Base-by-base conservation (phyloP, 345 rosid genomes). In the Angophora floribunda region DNA sequence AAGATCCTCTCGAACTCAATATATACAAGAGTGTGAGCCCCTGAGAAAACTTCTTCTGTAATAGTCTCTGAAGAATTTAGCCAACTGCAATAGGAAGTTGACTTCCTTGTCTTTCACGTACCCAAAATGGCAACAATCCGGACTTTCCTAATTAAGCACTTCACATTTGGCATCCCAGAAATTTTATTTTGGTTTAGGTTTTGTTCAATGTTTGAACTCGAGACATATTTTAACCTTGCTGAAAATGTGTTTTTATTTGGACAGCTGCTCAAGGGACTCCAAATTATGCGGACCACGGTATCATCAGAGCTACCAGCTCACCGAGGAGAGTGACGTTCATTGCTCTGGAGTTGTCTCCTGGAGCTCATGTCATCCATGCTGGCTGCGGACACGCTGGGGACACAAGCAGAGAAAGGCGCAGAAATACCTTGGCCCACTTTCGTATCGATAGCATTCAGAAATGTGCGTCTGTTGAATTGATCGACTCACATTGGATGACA, bases 91-190 rank as follows among this genome's bases (percentile, higher is more conserved):
- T 55, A 55, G 28, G 61, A 55, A 55, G 61, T 9, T 55, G 61
- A 9, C 61, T 55, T 55, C 28, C 28, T 55, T 55, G 61, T 55
- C 22, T 55, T 55, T 0, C 5, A 22, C 61, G 6, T 12, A 0
- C 61, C 61, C 61, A 55, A 55, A 22, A 55, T 0, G 28, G 28
- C 61, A 55, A 0, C 0, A 55, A 0, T 55, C 28, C 1, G 61
- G 28, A 55, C 61, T 14, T 14, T 65, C 78, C 41, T 63, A 3
- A 63, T n/a, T n/a, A 0, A 63, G 75, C 36, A 63, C 75, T 0
- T 5, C 36, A 1, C 41, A 63, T 63, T n/a, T 63, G 41, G 75
- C 13, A n/a, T 30, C 75, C 36, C 10, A 7, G 36, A 63, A 63
- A 30, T n/a, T 63, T 6, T 63, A 63, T 63, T 15, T 30, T 41